Conservation (phyloP, 805 yeast genomes). For the Hanseniaspora vineae region DNA sequence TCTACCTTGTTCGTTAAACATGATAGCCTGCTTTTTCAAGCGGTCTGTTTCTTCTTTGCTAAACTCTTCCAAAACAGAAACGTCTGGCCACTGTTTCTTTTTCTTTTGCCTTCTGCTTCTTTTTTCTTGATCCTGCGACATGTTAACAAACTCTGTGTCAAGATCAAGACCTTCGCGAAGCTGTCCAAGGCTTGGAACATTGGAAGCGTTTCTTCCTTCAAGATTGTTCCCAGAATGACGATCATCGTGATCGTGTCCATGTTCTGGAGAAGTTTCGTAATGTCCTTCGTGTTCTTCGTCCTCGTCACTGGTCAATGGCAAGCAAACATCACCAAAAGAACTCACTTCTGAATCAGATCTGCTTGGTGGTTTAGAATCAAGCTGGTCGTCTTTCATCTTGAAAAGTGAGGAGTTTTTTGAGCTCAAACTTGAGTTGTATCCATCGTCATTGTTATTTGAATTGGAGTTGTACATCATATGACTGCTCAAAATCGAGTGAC, state of each 20-base stretch:
- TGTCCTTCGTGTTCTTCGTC: slow-evolving; percentile 6
- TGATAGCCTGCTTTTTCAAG: slow-evolving; percentile 28
- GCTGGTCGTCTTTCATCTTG: neutral
- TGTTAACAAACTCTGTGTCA: slow-evolving; percentile 1
- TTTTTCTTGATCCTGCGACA: slow-evolving; percentile 8
- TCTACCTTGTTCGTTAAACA: slow-evolving; percentile 9
- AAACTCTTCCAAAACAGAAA: slow-evolving; percentile 61
- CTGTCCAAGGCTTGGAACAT: neutral
- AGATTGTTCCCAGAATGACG: neutral
- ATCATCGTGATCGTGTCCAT: neutral
- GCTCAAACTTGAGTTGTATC: neutral
- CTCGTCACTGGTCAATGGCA: slow-evolving; percentile 52
- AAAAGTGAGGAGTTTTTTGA: neutral
- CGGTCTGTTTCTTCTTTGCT: slow-evolving; percentile 53
- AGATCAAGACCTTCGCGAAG: neutral
- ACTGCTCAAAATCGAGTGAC: neutral
- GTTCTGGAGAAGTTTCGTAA: neutral
- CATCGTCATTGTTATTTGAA: too few relatives aligned
- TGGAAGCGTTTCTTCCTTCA: slow-evolving; percentile 1
- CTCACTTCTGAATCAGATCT: slow-evolving; percentile 39
- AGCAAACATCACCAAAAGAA: slow-evolving; percentile 84
- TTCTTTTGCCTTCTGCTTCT: slow-evolving; percentile 3
- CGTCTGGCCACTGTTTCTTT: slow-evolving; percentile 68
- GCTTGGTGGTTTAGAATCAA: slow-evolving; percentile 29
- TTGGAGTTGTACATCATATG: neutral